Percentiles rank a stretch among this genome's conserved stretches.
Conservation (phyloP, 345 rosid species). For the Linum usitatissimum region DNA sequence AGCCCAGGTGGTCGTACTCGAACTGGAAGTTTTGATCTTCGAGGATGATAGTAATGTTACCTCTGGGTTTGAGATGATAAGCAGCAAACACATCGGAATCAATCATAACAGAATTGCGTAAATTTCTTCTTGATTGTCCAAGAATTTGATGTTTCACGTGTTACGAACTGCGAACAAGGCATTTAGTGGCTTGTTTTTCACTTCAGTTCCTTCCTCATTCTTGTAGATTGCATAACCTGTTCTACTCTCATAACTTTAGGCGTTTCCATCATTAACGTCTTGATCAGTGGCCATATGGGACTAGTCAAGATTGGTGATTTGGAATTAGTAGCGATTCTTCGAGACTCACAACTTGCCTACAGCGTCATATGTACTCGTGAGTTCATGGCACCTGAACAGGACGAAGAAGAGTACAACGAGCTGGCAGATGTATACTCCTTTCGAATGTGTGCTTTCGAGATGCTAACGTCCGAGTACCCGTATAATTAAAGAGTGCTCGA, state of each 20-base stretch:
- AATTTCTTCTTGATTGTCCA: no score
- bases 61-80: slow-evolving; percentile 59
- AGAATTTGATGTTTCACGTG: no score
- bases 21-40: not conserved
- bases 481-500: slow-evolving; percentile 26
- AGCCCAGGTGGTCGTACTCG: no score
- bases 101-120: no score
- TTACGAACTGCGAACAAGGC: no score
- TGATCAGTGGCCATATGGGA: slow-evolving; percentile 60
- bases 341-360: slow-evolving; percentile 38
- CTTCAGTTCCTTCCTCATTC: no score
- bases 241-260: no score
- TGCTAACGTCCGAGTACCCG: slow-evolving; percentile 25
- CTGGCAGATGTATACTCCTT: slow-evolving; percentile 23
- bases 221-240: no score
- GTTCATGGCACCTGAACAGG: slow-evolving; percentile 26
- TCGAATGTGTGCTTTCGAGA: slow-evolving; percentile 25
- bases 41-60: slow-evolving; percentile 18
- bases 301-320: slow-evolving; percentile 62
- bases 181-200: no score
- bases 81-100: slow-evolving; percentile 50
- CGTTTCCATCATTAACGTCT: no score
- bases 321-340: slow-evolving; percentile 55
- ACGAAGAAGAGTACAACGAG: slow-evolving; percentile 26
- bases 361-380: slow-evolving; percentile 44